These are phyloP conservation scores for Candolleomyces eurysporus DNA, from an alignment of 768 basidiomycete genomes.

Conservation along the genomic window DNA sequence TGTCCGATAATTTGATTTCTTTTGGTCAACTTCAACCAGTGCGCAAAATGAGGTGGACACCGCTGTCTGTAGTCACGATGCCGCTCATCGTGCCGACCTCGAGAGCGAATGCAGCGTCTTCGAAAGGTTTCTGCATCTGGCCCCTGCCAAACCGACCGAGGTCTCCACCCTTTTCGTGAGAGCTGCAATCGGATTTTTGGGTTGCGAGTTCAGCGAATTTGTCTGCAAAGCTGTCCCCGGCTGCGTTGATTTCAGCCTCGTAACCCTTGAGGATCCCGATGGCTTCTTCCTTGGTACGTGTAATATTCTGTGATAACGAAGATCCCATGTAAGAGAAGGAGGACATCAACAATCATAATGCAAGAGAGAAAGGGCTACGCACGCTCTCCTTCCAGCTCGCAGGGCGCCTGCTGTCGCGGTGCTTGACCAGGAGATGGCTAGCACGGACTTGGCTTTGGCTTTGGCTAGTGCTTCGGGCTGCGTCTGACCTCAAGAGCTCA, in stretches of 20 bases:
- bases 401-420: constrained; percentile 72
- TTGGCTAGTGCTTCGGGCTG: constrained; percentile 10
- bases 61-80: constrained; percentile 86
- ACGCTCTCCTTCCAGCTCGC: constrained; percentile 82
- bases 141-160: constrained; percentile 82
- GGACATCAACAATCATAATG: neutral
- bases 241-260: constrained; percentile 56
- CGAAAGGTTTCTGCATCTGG: constrained; percentile 98
- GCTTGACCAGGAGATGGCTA: constrained; percentile 95
- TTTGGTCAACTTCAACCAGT: constrained; percentile 52
- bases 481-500: constrained; percentile 34
- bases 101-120: constrained; percentile 79
- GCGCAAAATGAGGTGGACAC: constrained; percentile 90
- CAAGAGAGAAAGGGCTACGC: constrained; percentile 18
- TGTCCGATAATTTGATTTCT: neutral
- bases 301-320: constrained; percentile 62
- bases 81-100: constrained; percentile 76
- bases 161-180: constrained; percentile 79
- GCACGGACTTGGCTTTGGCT: constrained; percentile 70
- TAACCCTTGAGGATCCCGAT: constrained; percentile 69
- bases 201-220: constrained; percentile 78
- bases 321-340: neutral
- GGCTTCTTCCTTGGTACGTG: constrained; percentile 87
- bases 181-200: constrained; percentile 86
- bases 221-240: constrained; percentile 41